Base-by-base conservation (phyloP, 306 rosid genomes). In the Fragaria vesca region DNA sequence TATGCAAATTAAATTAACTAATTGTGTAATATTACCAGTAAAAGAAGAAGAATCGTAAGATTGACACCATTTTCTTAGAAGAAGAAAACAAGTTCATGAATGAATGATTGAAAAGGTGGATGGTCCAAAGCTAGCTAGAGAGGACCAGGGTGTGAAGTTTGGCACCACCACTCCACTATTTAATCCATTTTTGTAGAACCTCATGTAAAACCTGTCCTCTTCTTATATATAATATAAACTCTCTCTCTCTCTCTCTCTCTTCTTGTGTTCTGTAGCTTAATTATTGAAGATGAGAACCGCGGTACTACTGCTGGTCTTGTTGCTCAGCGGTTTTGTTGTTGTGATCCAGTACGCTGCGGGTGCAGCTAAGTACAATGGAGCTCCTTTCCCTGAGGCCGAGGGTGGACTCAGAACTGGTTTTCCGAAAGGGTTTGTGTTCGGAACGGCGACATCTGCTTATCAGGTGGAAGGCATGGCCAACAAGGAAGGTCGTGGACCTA, bases 381-480 rank as follows among this genome's bases (percentile, higher is more conserved):
- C 30, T 0, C 63, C 55, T 2, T 34, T 43, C 48, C 73, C 47
- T 42, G 26, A 83, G 16, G 80, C 78, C 2, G 86, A 89, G 75
- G 96, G 90, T 0, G 97, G 94, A 0, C 83, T 91, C 58, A 88
- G 98, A 57, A 78, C 28, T 8, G 55, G 26, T 6, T 91, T 94
- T 34, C 90, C 91, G 0, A 83, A 88, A 74, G 96, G 91, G 1
- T 94, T 94, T 72, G n/a, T 91, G 69, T 86, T 91, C 78, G 98
- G 98, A 75, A 90, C 96, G 66, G 98, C 98, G 3, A 81, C 98
- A 4, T 94, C 98, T 0, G 98, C 98, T 8, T 94, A 91, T 57
- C 98, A 94, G 65, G 98, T 94, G 0, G 98, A 94, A 78, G 98
- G 98, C 30, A 90, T 90, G 96, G 94, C 98, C 68, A 6, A 78